Percentiles rank a stretch among this genome's conserved stretches.
Conservation (phyloP, 805 yeast genomes). For the Ascoidea rubescens region DNA sequence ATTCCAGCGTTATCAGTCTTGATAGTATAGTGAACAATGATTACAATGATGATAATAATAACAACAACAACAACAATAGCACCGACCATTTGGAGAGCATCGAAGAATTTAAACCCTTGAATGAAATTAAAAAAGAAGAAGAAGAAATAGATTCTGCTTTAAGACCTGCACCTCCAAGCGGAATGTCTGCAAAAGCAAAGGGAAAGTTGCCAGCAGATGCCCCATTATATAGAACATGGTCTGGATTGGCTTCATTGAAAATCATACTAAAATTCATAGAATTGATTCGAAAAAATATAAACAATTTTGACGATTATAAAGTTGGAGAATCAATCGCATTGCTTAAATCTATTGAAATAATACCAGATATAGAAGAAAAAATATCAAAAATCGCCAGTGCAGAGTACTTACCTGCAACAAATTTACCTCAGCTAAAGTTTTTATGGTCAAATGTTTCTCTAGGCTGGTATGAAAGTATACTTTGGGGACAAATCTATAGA, state of each 20-base stretch:
- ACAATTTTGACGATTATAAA: slow-evolving; percentile 15
- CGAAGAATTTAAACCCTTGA: neutral
- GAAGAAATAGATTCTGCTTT: slow-evolving; percentile 25
- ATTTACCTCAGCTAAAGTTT: slow-evolving; percentile 35
- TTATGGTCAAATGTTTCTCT: slow-evolving; percentile 49
- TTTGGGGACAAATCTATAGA: slow-evolving; percentile 38
- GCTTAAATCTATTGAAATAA: slow-evolving; percentile 26
- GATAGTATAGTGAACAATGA: neutral
- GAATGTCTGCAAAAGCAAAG: slow-evolving; percentile 45
- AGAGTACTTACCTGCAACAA: slow-evolving; percentile 29
- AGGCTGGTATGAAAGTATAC: slow-evolving; percentile 62
- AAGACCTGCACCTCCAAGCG: slow-evolving; percentile 38
- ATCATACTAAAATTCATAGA: slow-evolving; percentile 24
- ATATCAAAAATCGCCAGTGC: slow-evolving; percentile 15
- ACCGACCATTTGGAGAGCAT: slow-evolving; percentile 9
- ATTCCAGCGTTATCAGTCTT: no score
- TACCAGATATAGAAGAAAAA: slow-evolving; percentile 18
- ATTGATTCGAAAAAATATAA: slow-evolving; percentile 18
- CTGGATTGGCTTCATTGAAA: slow-evolving; percentile 30
- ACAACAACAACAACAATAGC: slow-evolving; percentile 3
- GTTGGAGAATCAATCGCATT: slow-evolving; percentile 17
- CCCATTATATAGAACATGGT: slow-evolving; percentile 39
- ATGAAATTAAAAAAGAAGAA: slow-evolving; percentile 2
- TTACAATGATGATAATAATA: slow-evolving; percentile 1
- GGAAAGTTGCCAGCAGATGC: slow-evolving; percentile 38